These are phyloP conservation scores for Fusarium newnesense DNA, from an alignment of 2,329 filamentous ascomycete species.

Conservation along the genomic window DNA sequence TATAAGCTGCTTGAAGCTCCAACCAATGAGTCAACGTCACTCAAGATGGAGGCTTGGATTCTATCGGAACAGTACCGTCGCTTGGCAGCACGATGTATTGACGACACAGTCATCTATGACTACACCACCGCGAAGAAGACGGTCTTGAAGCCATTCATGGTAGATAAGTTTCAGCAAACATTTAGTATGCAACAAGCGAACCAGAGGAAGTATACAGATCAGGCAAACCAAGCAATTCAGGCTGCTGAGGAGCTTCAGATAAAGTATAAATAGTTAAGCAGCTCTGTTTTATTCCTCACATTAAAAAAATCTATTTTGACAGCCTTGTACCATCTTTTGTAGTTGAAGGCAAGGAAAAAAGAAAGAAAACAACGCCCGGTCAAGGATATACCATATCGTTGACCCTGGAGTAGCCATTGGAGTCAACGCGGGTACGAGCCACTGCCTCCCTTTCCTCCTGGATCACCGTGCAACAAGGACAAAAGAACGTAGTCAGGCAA, in stretches of 20 bases:
- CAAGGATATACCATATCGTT: too few relatives aligned
- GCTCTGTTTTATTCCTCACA: too few relatives aligned
- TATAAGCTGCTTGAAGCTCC: conserved; percentile 25
- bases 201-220: background rate
- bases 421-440: too few relatives aligned
- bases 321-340: too few relatives aligned
- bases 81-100: conserved; percentile 21
- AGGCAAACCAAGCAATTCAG: background rate
- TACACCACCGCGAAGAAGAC: conserved; percentile 16
- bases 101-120: conserved; percentile 31
- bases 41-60: conserved; percentile 31
- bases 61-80: conserved; percentile 22
- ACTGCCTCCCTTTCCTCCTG: too few relatives aligned
- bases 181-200: background rate
- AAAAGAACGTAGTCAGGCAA: too few relatives aligned
- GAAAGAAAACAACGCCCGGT: too few relatives aligned
- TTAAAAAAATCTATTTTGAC: too few relatives aligned
- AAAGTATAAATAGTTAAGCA: background rate
- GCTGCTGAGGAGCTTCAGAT: background rate
- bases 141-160: conserved; percentile 27
- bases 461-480: too few relatives aligned
- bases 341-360: too few relatives aligned
- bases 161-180: conserved; percentile 22
- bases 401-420: too few relatives aligned
- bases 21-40: conserved; percentile 20